Base-by-base conservation (phyloP, 2,329 filamentous ascomycete species). In the Mollisiaceae sp. region DNA sequence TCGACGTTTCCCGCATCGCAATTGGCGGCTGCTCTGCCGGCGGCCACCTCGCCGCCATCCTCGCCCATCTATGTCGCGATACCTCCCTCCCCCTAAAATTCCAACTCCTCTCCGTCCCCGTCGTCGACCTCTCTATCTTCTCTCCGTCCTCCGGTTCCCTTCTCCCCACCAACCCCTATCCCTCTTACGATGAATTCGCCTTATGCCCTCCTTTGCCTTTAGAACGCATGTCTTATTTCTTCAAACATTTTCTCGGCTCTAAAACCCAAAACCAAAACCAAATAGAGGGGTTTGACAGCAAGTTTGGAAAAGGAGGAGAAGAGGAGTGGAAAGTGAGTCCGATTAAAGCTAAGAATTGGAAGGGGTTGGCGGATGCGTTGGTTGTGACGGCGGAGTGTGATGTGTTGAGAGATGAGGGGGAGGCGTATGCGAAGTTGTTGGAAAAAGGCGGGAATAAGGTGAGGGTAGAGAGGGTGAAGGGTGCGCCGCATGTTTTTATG, bases 371-470 rank as follows among this genome's bases (percentile, higher is more conserved):
- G 0, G 72, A 68, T 1, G 75, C 75, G 0, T 72, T 78, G 12
- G 73, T 78, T 9, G 63, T 78, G 41, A 78, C 76, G 0, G 50
- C 50, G 8, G 77, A 78, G 57, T 76, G 78, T 62, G 77, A 78
- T 59, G 61, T 76, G 6, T 67, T 76, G 59, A 70, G 77, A n/a
- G 77, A 78, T 65, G 75, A 78, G 59, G 76, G 76, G 3, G 74
- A 77, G 36, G 67, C 43, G 22, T 71, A 70, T 60, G 67, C 62
- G 15, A 52, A 47, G 35, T 69, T 68, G 61, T 62, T 71, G 64
- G 65, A 66, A 18, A 64, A 65, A 32, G 70, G 63, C 18, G 70
- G 70, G 9, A 61, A 52, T 4, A 61, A 50, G 32, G 70, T 62
- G 12, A 60, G 67, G 52, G 35, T 68, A 12, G 58, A 60, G 20